Evolutionary conservation across 2,329 filamentous ascomycete species (phyloP), one percentile per base, ranked within the genome.

Genomic region (Rhexocercosporidium sp.): DNA sequence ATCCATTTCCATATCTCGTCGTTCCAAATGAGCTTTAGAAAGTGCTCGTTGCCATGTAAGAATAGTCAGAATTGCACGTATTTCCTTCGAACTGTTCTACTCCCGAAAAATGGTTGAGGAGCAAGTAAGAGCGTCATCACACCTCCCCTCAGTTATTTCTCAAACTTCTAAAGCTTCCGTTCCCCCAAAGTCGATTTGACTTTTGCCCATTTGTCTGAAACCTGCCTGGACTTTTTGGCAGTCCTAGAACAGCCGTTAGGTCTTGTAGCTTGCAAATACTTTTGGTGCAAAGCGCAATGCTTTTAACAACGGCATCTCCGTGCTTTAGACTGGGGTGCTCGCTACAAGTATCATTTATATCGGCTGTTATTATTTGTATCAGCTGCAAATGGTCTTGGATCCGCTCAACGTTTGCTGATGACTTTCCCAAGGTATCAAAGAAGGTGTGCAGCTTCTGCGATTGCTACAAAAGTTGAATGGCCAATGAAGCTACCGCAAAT

Each of bases 121-220:
- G 65, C 41, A 9, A 68, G n/a, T 25, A 68, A 59, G 9, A 70
- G 66, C 59, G 66, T 66, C 59, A 56, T 64, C 25, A 70, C 51
- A 62, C 68, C 53, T 4, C 59, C 63, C 41, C 34, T 31, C 22
- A 70, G 31, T 64, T 70, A 63, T 44, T 25, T 9, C 51, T 70
- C 66, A n/a, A 70, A 27, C 8, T 59, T 64, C 6, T 62, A 39
- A 16, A 68, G 68, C 5, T 46, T 64, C 37, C 62, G 63, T 7
- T 66, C 64, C 49, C 62, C 66, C 46, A 68, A 39, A 7, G 47
- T 29, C 9, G 37, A 29, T 20, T 62, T 66, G 8, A 70, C 49
- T 11, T 9, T 51, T 22, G 25, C 27, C 63, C 37, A 62, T 16
- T 44, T 44, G 39, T 44, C 14, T 44, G 39, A 4, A n/a, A 44